These are phyloP conservation scores for Cinchona pubescens DNA, from an alignment of 257 asterid genomes.

Conservation along the genomic window DNA sequence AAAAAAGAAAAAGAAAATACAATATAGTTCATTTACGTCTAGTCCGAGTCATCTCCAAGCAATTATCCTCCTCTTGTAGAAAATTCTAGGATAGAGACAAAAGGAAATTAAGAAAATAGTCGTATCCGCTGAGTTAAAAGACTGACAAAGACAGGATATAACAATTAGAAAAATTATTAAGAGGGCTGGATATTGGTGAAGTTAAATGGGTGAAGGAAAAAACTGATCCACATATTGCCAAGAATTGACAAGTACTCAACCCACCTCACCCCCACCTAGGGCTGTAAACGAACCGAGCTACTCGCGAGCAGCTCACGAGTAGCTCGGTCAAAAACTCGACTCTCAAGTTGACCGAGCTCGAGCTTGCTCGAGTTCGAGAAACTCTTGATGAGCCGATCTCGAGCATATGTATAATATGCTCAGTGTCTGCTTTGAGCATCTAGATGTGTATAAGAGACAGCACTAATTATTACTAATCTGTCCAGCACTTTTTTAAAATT, in stretches of 20 bases:
- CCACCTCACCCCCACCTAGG: no score
- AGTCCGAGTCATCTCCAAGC: conserved; percentile 62
- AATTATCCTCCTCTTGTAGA: conserved; percentile 51
- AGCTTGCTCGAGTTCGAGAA: no score
- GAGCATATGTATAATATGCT: no score
- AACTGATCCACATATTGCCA: background rate
- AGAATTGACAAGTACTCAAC: background rate
- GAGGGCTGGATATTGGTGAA: background rate
- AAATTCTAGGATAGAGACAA: conserved; percentile 37
- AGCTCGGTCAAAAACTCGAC: no score
- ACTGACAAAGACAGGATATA: background rate
- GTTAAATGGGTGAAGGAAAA: background rate
- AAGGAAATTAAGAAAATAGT: background rate
- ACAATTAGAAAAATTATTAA: background rate
- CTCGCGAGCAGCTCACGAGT: no score
- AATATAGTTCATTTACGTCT: conserved; percentile 45
- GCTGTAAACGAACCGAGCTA: no score
- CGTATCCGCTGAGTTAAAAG: background rate
- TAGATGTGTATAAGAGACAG: no score
- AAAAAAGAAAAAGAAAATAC: conserved; percentile 1
- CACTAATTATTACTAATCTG: no score
- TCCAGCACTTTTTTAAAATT: no score
- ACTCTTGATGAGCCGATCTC: no score
- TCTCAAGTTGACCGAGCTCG: no score
- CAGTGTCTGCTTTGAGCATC: no score